Evolutionary conservation across 331 rosid genomes (phyloP).

Genomic region (Stylosanthes scabra): DNA sequence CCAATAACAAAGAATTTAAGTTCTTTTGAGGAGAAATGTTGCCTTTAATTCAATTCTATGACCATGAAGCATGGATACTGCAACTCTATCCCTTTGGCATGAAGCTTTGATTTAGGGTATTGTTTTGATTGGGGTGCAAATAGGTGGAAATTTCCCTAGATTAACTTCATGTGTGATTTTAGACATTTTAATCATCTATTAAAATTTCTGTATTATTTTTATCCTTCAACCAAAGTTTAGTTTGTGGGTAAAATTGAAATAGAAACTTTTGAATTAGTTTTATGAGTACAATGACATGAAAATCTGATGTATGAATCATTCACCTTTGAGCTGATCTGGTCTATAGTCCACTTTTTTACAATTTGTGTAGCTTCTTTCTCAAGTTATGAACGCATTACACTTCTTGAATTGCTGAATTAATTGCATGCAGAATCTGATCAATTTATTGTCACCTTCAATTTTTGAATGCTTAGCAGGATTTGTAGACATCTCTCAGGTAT

Average conservation of each 20-base stretch:
- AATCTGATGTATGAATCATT: background rate
- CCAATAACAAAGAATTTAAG: background rate
- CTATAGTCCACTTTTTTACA: background rate
- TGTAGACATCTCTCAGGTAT: background rate
- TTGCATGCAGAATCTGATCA: background rate
- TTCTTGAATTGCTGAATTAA: background rate
- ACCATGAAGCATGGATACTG: background rate
- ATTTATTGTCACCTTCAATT: background rate
- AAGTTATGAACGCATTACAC: slow-evolving; percentile 7
- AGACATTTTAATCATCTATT: background rate
- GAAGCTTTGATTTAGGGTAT: background rate
- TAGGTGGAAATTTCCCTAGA: no score
- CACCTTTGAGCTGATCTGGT: background rate
- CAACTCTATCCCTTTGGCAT: background rate
- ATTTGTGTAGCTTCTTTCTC: background rate
- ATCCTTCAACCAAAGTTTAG: background rate
- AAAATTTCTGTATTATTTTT: background rate
- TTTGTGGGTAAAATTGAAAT: background rate
- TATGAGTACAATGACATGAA: background rate
- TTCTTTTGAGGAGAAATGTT: slow-evolving; percentile 17
- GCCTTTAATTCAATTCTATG: background rate
- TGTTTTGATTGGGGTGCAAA: no score
- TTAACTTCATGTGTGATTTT: no score
- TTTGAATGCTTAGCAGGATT: background rate
- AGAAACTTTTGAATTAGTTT: background rate